Evolutionary conservation across 2,329 filamentous ascomycete species (phyloP).

Genomic region (Neophaeococcomyces aloes): DNA sequence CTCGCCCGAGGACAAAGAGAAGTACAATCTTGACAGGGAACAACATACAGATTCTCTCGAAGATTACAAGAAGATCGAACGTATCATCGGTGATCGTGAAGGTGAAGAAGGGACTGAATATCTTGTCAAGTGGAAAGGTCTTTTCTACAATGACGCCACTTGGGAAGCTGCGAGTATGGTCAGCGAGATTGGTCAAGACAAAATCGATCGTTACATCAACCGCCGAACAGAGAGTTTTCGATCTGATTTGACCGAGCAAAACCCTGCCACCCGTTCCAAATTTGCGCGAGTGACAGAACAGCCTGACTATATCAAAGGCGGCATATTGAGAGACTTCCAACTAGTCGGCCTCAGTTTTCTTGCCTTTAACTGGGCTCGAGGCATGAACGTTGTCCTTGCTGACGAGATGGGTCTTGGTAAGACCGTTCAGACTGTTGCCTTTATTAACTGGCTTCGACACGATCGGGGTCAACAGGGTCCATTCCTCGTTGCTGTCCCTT

Average conservation of each 20-base stretch:
- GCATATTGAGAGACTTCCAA: constrained; percentile 85
- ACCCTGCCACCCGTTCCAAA: constrained; percentile 59
- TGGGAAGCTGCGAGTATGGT: constrained; percentile 77
- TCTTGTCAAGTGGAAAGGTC: constrained; percentile 90
- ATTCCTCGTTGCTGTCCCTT: constrained; percentile 90
- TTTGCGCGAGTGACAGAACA: constrained; percentile 68
- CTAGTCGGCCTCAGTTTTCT: constrained; percentile 90
- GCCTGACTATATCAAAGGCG: constrained; percentile 72
- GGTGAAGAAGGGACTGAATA: constrained; percentile 78
- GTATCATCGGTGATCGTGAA: constrained; percentile 74
- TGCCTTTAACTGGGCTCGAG: constrained; percentile 87
- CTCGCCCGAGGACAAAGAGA: constrained; percentile 76
- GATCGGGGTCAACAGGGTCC: constrained; percentile 82
- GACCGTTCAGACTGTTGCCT: constrained; percentile 93
- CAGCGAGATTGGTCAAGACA: constrained; percentile 66
- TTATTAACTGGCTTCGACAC: constrained; percentile 94
- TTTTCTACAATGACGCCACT: constrained; percentile 87
- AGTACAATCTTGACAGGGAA: constrained; percentile 91
- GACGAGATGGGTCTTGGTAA: constrained; percentile 99
- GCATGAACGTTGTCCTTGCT: constrained; percentile 90
- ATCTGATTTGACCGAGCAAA: constrained; percentile 69
- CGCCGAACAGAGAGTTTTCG: constrained; percentile 69
- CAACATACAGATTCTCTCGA: constrained; percentile 76
- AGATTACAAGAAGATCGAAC: constrained; percentile 85
- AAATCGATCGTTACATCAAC: constrained; percentile 85